Conservation (phyloP, 2,329 filamentous ascomycete species). For the Aspergillus vadensis region DNA sequence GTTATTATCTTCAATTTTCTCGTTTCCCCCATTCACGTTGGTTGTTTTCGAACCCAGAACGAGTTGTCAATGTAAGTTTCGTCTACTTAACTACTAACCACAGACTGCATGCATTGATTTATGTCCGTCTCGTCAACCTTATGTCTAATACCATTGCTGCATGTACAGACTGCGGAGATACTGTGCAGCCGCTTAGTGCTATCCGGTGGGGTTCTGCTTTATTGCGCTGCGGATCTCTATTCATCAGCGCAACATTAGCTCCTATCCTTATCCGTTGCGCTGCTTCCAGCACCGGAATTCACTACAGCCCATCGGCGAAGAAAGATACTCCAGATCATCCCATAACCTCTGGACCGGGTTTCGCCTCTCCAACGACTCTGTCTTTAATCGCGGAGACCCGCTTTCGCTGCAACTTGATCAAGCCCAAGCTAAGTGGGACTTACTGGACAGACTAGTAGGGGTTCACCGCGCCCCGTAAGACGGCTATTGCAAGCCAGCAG, state of each 20-base stretch:
- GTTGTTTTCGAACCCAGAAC: too few species aligned
- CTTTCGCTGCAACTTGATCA: not conserved
- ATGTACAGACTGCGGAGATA: constrained; percentile 10
- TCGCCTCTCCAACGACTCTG: not conserved
- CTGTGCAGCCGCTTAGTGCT: constrained; percentile 16
- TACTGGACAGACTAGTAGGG: not conserved
- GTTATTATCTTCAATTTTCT: too few species aligned
- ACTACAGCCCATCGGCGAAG: not conserved
- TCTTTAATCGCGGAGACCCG: too few species aligned
- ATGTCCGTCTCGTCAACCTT: too few species aligned
- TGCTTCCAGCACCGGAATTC: not conserved
- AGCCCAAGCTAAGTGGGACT: not conserved
- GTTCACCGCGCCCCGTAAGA: not conserved
- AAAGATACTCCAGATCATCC: not conserved
- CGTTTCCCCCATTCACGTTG: too few species aligned
- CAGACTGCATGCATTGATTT: too few species aligned
- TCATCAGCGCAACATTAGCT: not conserved
- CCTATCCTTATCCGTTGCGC: not conserved
- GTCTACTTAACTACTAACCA: too few species aligned
- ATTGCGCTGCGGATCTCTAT: constrained; percentile 3
- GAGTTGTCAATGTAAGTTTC: too few species aligned
- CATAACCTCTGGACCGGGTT: not conserved
- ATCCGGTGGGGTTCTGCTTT: constrained; percentile 21
- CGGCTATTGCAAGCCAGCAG: not conserved
- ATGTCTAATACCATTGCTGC: not conserved